Evolutionary conservation across 1,284 basidiomycete species (phyloP).

Genomic region (Polyporus tsugae): DNA sequence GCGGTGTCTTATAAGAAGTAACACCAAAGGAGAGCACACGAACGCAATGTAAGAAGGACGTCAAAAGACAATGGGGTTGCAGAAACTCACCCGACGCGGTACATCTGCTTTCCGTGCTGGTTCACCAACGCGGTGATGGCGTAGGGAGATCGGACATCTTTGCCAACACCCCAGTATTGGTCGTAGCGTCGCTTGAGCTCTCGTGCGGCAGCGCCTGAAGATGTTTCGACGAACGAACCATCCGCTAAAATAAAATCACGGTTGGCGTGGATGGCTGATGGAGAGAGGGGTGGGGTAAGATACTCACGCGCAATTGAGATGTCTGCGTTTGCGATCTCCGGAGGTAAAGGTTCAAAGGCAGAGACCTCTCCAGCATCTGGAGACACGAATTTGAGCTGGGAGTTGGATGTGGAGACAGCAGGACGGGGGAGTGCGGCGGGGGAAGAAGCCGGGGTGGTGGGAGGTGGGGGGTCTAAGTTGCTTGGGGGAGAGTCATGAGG

Average conservation of each 20-base stretch:
- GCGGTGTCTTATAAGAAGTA: slow-evolving; percentile 51
- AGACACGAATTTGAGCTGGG: slow-evolving; percentile 22
- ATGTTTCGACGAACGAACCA: slow-evolving; percentile 79
- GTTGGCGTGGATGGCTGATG: slow-evolving; percentile 8
- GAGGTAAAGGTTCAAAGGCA: slow-evolving; percentile 41
- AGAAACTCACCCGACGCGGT: slow-evolving; percentile 71
- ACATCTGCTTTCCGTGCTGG: slow-evolving; percentile 79
- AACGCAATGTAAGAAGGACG: not conserved
- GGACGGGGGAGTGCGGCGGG: slow-evolving; percentile 28
- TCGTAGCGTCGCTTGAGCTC: slow-evolving; percentile 81
- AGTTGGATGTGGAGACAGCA: slow-evolving; percentile 19
- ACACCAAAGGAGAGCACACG: not conserved
- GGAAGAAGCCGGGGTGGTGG: slow-evolving; percentile 28
- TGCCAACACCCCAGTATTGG: slow-evolving; percentile 67
- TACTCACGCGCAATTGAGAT: slow-evolving; percentile 69
- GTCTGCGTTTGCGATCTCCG: slow-evolving; percentile 65
- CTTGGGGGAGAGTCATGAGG: slow-evolving; percentile 21
- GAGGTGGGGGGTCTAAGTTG: slow-evolving; percentile 17
- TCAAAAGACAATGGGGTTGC: not conserved
- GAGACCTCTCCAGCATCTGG: slow-evolving; percentile 18
- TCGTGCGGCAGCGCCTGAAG: slow-evolving; percentile 73
- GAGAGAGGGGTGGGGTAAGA: slow-evolving; percentile 9
- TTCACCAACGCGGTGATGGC: slow-evolving; percentile 81
- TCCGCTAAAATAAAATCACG: slow-evolving; percentile 46
- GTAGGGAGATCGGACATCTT: slow-evolving; percentile 75